Conservation (phyloP, 2,329 filamentous ascomycete genomes). For the Hypoxylon sp. region DNA sequence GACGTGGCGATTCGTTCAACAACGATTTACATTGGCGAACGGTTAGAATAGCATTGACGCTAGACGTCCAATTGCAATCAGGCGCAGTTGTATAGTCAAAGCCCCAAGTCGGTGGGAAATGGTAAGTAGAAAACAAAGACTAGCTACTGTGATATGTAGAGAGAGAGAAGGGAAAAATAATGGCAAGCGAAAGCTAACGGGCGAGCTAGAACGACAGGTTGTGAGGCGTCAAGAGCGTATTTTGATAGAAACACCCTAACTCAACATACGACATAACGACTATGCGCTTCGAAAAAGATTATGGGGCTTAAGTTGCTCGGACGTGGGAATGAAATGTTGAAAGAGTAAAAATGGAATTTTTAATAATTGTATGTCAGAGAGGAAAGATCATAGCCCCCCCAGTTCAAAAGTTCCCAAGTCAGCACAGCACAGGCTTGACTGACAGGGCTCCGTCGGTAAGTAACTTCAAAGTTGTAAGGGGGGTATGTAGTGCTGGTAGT, state of each 20-base stretch:
- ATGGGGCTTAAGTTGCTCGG: constrained; percentile 12
- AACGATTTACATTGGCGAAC: constrained; percentile 43
- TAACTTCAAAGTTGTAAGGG: constrained; percentile 5
- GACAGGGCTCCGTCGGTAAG: constrained; percentile 22
- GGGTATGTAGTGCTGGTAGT: background rate
- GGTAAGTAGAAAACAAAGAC: constrained; percentile 31
- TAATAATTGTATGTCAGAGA: constrained; percentile 32
- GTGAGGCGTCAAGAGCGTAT: constrained; percentile 35
- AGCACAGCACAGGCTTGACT: constrained; percentile 25
- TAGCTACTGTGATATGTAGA: constrained; percentile 29
- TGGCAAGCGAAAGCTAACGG: constrained; percentile 17
- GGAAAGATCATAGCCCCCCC: constrained; percentile 38
- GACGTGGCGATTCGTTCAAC: constrained; percentile 36
- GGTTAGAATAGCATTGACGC: constrained; percentile 47
- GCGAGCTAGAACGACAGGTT: constrained; percentile 34
- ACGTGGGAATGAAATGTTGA: constrained; percentile 29
- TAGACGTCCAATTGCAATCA: constrained; percentile 49
- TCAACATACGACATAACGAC: constrained; percentile 36
- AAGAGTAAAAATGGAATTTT: constrained; percentile 36
- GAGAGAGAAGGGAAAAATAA: background rate
- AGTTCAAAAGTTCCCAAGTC: constrained; percentile 35
- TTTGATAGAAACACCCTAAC: constrained; percentile 33
- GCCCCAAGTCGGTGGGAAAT: constrained; percentile 29
- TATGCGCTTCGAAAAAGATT: constrained; percentile 22
- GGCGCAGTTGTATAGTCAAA: constrained; percentile 49